Evolutionary conservation across 2,329 filamentous ascomycete genomes (phyloP).

Genomic region (Talaromyces sp.): DNA sequence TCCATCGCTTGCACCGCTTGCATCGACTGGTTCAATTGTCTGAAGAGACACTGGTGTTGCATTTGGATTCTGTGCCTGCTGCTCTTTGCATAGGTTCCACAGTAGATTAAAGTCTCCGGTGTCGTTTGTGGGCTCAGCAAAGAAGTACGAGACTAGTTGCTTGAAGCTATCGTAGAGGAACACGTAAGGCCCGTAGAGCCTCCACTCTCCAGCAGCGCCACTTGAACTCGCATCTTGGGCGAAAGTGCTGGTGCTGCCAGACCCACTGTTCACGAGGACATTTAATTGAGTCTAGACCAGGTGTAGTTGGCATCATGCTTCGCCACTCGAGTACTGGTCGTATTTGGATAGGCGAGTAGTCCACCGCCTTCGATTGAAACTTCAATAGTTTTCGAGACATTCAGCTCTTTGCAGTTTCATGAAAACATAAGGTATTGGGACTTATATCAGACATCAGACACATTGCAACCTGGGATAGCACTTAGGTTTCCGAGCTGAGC

Average conservation of each 20-base stretch:
- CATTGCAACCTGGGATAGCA: not conserved
- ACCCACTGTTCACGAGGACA: not conserved
- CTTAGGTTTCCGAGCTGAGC: constrained; percentile 11
- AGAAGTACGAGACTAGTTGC: constrained; percentile 7
- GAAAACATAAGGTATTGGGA: not conserved
- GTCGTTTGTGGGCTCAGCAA: not conserved
- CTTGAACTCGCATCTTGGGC: not conserved
- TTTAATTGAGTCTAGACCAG: not conserved
- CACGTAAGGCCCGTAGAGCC: not conserved
- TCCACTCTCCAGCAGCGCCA: not conserved
- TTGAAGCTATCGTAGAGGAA: not conserved
- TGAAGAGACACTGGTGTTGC: not conserved
- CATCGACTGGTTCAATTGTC: not conserved
- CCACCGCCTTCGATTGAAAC: not conserved
- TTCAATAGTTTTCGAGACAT: not conserved
- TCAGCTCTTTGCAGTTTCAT: not conserved
- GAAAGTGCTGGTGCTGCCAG: not conserved
- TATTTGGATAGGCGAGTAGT: constrained; percentile 9
- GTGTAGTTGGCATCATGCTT: constrained; percentile 2
- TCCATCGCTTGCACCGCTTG: not conserved
- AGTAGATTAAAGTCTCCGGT: not conserved
- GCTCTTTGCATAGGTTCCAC: constrained; percentile 1
- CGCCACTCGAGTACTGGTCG: constrained; percentile 1
- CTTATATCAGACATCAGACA: constrained; percentile 14
- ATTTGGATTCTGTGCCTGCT: constrained; percentile 1